phyloP scores from a whole-genome alignment of 179 eudicot species.

The Silene noctiflora region DNA sequence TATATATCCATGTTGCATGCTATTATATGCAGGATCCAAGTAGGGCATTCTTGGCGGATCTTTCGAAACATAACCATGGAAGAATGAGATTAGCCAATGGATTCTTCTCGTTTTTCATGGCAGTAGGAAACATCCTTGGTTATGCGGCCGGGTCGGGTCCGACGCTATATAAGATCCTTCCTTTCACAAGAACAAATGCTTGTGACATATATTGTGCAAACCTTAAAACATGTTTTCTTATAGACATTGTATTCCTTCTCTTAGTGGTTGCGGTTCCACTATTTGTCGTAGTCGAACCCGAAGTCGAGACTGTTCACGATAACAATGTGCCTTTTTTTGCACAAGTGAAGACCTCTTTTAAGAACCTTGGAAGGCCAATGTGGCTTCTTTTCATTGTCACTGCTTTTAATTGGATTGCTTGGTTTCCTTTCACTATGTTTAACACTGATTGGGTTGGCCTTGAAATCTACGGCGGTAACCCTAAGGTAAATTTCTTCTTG shows the following conservation, averaged over 20 bases:
- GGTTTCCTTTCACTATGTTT: slow-evolving; percentile 55
- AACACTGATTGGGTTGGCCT: slow-evolving; percentile 67
- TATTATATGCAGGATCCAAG: slow-evolving; percentile 32
- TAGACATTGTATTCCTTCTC: slow-evolving; percentile 32
- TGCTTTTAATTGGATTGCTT: slow-evolving; percentile 51
- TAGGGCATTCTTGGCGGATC: slow-evolving; percentile 43
- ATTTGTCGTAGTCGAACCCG: slow-evolving; percentile 20
- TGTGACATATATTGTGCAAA: slow-evolving; percentile 47
- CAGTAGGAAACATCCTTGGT: slow-evolving; percentile 41
- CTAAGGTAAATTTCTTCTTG: slow-evolving; percentile 21
- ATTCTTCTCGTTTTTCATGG: slow-evolving; percentile 45
- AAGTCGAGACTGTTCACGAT: neutral
- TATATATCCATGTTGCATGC: too few relatives aligned
- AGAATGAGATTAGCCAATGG: slow-evolving; percentile 46
- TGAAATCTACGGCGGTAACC: slow-evolving; percentile 53
- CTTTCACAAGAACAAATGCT: slow-evolving; percentile 35
- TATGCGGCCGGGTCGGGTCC: slow-evolving; percentile 40
- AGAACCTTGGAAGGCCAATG: slow-evolving; percentile 46
- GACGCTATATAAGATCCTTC: slow-evolving; percentile 21
- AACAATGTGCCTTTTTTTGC: slow-evolving; percentile 22
- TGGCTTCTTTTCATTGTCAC: slow-evolving; percentile 46
- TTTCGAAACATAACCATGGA: slow-evolving; percentile 30
- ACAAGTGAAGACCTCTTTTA: slow-evolving; percentile 33
- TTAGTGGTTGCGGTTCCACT: slow-evolving; percentile 24
- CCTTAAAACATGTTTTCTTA: slow-evolving; percentile 41